phyloP scores from a whole-genome alignment of 805 yeast species.

The Candida namnaoensis region DNA sequence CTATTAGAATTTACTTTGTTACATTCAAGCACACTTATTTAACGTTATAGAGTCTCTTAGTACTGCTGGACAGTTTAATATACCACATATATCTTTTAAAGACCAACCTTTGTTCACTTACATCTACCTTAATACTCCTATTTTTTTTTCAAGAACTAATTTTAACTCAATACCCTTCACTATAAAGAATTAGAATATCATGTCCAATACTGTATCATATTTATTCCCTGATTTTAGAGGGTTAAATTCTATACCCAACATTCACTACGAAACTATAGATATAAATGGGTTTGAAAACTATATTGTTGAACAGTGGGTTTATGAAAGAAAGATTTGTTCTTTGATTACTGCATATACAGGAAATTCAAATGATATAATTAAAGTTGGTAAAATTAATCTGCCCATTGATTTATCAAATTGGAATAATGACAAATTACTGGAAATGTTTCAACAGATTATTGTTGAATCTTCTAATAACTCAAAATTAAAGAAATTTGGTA shows the following conservation, averaged over 20 bases:
- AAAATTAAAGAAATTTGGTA: neutral
- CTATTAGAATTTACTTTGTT: no score
- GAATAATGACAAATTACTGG: conserved; percentile 11
- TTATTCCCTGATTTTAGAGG: conserved; percentile 54
- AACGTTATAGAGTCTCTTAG: no score
- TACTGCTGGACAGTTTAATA: no score
- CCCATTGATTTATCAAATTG: conserved; percentile 23
- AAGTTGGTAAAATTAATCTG: conserved; percentile 52
- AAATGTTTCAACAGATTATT: neutral
- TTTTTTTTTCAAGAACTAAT: no score
- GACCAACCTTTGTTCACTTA: no score
- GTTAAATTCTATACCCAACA: conserved; percentile 33
- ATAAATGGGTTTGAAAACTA: conserved; percentile 80
- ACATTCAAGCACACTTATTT: no score
- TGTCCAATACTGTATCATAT: conserved; percentile 14
- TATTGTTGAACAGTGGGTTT: conserved; percentile 92
- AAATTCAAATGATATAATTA: conserved; percentile 52
- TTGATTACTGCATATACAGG: conserved; percentile 84
- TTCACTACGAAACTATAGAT: conserved; percentile 36
- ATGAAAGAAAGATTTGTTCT: conserved; percentile 56
- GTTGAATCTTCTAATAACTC: neutral
- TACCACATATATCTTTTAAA: no score
- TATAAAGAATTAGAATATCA: no score
- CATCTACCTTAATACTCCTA: no score
- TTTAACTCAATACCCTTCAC: no score